These are phyloP conservation scores for Glycine latifolia DNA, from an alignment of 306 rosid species.

Conservation along the genomic window DNA sequence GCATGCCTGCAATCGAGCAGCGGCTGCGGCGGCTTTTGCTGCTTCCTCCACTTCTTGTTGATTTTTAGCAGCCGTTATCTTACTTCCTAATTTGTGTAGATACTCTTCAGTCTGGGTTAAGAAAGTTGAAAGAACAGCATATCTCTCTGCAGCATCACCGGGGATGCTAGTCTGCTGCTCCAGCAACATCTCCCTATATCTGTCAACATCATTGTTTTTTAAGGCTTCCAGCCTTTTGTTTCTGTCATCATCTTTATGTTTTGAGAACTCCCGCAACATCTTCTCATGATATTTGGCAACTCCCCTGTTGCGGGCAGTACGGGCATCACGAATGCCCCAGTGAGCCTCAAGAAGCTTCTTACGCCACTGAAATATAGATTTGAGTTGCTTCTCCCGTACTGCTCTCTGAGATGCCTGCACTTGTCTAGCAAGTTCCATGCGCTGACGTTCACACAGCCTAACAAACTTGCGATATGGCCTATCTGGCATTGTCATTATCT, in stretches of 20 bases:
- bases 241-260: slow-evolving; percentile 92
- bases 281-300: slow-evolving; percentile 98
- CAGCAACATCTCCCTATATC: slow-evolving; percentile 96
- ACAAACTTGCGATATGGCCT: slow-evolving; percentile 98
- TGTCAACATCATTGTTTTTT: slow-evolving; percentile 97
- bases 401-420: slow-evolving; percentile 96
- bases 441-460: slow-evolving; percentile 94
- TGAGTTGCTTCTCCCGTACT: slow-evolving; percentile 91
- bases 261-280: slow-evolving; percentile 93
- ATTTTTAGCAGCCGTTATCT: slow-evolving; percentile 90
- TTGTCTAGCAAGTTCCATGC: slow-evolving; percentile 88
- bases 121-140: slow-evolving; percentile 90
- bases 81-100: slow-evolving; percentile 92
- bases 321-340: slow-evolving; percentile 98
- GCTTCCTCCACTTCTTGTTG: slow-evolving; percentile 98
- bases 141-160: slow-evolving; percentile 98
- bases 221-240: slow-evolving; percentile 94
- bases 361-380: slow-evolving; percentile 96
- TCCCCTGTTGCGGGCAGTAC: slow-evolving; percentile 97
- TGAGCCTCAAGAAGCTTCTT: slow-evolving; percentile 97
- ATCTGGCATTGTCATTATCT: slow-evolving; percentile 99
- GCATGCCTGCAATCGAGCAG: slow-evolving; percentile 93
- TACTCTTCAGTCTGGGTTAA: slow-evolving; percentile 95
- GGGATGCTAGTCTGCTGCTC: slow-evolving; percentile 96
- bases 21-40: slow-evolving; percentile 85